Base-by-base conservation (phyloP, 1,139 yeast genomes). In the Starmera stellimalicola region DNA sequence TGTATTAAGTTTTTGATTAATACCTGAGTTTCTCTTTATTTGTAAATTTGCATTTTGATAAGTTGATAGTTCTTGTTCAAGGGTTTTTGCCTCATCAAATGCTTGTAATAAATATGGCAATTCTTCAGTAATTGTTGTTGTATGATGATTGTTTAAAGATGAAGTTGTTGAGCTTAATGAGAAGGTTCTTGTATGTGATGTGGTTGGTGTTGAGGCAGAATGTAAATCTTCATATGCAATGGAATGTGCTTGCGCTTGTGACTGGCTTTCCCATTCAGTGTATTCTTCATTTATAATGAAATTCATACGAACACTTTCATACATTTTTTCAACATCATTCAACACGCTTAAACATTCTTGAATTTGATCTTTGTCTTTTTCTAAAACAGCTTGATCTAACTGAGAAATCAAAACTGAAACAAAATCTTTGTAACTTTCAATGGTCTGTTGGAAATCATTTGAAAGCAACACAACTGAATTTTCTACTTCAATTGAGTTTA, bases 261-360 rank as follows among this genome's bases (percentile, higher is more conserved):
- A 35, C 20, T 44, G 47, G 12, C 42, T 41, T 16, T 48, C 51
- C 37, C 48, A 47, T 17, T 47, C 41, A 30, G 37, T 31, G 12
- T 40, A 47, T 17, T 50, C 54, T 15, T 49, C 54, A 8, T 42
- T 37, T 27, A 54, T 39, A 16, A 52, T 40, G 48, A 57, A 55
- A 34, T 48, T 54, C 42, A 57, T 47, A 31, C 59, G 47, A 36
- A 57, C 51, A 4, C 58, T 47, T 31, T 54, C 57, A 39, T 55
- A 58, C 63, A 58, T 57, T 31, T 55, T 48, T 33, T 58, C 63
- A 20, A 58, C 58, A 29, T 57, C 62, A 31, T 53, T 42, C 29
- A 58, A 50, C 5, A 55, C 55, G 3, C 44, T 45, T 15, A 57
- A 39, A 35, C 61, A 58, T 34, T 57, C 60, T 30, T 54, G 54